Evolutionary conservation across 768 basidiomycete species (phyloP).

Genomic region (Pleurotus eryngii): DNA sequence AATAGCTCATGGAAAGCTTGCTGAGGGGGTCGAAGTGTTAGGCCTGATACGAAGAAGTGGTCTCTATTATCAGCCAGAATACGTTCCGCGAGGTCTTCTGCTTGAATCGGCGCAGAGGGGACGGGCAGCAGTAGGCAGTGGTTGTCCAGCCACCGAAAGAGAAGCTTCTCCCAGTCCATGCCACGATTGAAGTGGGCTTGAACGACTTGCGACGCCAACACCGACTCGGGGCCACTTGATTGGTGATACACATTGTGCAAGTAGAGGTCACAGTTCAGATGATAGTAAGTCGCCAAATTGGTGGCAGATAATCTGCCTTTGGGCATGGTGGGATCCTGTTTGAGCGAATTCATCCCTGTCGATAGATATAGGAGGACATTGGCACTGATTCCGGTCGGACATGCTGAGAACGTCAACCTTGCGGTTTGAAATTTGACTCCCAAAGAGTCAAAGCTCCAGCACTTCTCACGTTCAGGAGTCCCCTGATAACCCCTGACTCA

Average conservation of each 20-base stretch:
- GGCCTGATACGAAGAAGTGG: conserved; percentile 43
- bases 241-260: conserved; percentile 40
- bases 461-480: neutral
- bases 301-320: conserved; percentile 36
- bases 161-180: conserved; percentile 38
- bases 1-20: conserved; percentile 30
- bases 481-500: neutral
- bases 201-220: conserved; percentile 25
- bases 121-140: conserved; percentile 38
- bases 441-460: too few relatives aligned
- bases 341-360: too few relatives aligned
- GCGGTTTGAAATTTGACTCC: too few relatives aligned
- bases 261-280: conserved; percentile 44
- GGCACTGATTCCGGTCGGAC: too few relatives aligned
- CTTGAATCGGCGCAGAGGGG: conserved; percentile 31
- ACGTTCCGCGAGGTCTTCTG: conserved; percentile 33
- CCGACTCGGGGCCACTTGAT: neutral
- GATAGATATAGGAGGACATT: too few relatives aligned
- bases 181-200: conserved; percentile 42
- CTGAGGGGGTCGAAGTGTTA: conserved; percentile 41
- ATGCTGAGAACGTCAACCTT: too few relatives aligned
- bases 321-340: neutral
- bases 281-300: conserved; percentile 42
- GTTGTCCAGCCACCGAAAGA: conserved; percentile 40
- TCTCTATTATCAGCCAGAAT: conserved; percentile 39